Conservation (phyloP, 2,329 filamentous ascomycete genomes). For the Camptophora hylomeconis region DNA sequence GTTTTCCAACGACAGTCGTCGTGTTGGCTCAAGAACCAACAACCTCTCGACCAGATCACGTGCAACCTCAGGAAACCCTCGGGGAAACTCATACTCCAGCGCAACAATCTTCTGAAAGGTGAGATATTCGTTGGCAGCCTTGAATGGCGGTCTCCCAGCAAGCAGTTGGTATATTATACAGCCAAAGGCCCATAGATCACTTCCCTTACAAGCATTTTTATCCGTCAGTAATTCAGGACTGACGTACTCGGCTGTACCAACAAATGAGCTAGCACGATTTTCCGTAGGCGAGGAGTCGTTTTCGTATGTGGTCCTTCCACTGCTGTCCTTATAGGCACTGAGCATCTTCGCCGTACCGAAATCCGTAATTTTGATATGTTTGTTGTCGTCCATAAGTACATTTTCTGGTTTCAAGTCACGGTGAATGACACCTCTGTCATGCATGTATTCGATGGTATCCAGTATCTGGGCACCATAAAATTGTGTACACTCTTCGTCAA, state of each 20-base stretch:
- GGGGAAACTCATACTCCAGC: constrained; percentile 85
- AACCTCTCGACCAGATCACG: constrained; percentile 82
- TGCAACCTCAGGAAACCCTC: constrained; percentile 73
- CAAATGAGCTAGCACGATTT: constrained; percentile 79
- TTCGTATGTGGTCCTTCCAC: constrained; percentile 23
- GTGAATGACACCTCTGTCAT: constrained; percentile 88
- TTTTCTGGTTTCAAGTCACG: constrained; percentile 96
- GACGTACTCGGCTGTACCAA: constrained; percentile 95
- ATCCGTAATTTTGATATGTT: constrained; percentile 98
- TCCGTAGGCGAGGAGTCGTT: constrained; percentile 30
- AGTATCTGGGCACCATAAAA: constrained; percentile 96
- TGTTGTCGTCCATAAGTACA: constrained; percentile 82
- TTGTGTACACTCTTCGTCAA: constrained; percentile 83
- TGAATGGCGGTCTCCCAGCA: constrained; percentile 93
- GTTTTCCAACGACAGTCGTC: constrained; percentile 80
- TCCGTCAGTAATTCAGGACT: constrained; percentile 93
- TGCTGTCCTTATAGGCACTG: constrained; percentile 35
- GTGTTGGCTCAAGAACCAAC: constrained; percentile 74
- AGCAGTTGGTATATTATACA: constrained; percentile 96
- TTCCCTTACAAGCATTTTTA: constrained; percentile 94
- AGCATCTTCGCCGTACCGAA: constrained; percentile 97
- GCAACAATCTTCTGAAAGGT: constrained; percentile 98
- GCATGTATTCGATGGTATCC: constrained; percentile 96
- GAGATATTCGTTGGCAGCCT: constrained; percentile 86
- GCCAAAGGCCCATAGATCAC: constrained; percentile 95